phyloP scores from a whole-genome alignment of 164 flowering plant species.

The Aristolochia contorta region DNA sequence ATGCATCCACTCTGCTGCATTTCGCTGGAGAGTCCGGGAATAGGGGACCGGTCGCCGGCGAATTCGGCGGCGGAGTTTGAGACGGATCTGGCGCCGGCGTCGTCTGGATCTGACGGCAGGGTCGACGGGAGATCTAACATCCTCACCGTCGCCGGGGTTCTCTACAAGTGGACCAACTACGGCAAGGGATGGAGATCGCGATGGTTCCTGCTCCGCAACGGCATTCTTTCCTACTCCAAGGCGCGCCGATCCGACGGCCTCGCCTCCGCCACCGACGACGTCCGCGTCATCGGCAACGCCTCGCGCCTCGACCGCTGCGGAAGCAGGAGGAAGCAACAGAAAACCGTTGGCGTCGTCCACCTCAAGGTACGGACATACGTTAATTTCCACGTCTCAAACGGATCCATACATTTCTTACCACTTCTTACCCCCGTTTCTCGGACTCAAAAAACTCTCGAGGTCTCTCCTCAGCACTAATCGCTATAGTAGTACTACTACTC shows the following conservation, averaged over 20 bases:
- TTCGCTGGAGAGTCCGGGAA: conserved; percentile 42
- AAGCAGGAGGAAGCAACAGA: conserved; percentile 35
- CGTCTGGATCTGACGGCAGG: conserved; percentile 36
- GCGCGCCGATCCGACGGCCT: conserved; percentile 38
- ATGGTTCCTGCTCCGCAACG: conserved; percentile 65
- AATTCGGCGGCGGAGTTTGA: conserved; percentile 7
- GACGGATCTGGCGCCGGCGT: conserved; percentile 8
- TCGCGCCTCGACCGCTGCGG: conserved; percentile 20
- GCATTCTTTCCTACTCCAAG: conserved; percentile 73
- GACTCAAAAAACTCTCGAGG: too few relatives aligned
- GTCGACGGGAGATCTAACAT: conserved; percentile 33
- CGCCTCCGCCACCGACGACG: conserved; percentile 29
- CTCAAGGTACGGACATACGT: conserved; percentile 45
- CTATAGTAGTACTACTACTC: too few relatives aligned
- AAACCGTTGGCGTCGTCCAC: conserved; percentile 51
- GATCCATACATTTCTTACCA: too few relatives aligned
- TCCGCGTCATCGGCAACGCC: conserved; percentile 59
- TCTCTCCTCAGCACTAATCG: too few relatives aligned
- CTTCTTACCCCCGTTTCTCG: too few relatives aligned
- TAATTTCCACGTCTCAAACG: background rate
- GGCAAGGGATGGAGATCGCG: conserved; percentile 94
- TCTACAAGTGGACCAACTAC: conserved; percentile 94
- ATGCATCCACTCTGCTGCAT: conserved; percentile 90
- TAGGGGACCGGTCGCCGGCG: conserved; percentile 37
- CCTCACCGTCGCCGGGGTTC: conserved; percentile 61